Evolutionary conservation across 164 flowering plant genomes (phyloP), one percentile per base, ranked within the genome.

Genomic region (Brasenia schreberi): DNA sequence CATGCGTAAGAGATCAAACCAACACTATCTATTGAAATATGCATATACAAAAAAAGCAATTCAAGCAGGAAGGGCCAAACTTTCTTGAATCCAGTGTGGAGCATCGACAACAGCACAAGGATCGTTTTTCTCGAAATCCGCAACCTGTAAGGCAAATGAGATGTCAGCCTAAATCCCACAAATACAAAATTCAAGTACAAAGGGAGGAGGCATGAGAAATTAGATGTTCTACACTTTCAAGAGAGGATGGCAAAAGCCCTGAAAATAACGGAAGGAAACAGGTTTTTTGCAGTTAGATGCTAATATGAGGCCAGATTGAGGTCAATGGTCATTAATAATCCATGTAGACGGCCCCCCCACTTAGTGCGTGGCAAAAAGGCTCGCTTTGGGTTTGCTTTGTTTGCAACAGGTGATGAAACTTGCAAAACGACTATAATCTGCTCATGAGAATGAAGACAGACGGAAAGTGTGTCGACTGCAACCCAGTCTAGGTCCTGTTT

Each of bases 31-130:
- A 33, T 33, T 33, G 39, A 33, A 33, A 33, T 33, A 33, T 33
- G 4, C 39, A 33, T 4, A 33, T 4, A 33, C 39, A 33, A 33
- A 33, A 4, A 33, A 33, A 33, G 56, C 16, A 49, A 49, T 49
- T 84, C 69, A 85, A 39, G 84, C 86, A 64, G 96, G 91, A 75
- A 92, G 72, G n/a, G 96, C 98, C 74, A 83, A 92, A 79, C 98
- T 92, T 67, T 18, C 59, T 69, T 92, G 81, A 6, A 42, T 67
- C 95, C 93, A 92, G 18, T 83, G 82, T 16, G 90, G 84, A 75
- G 87, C 85, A 76, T 90, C 98, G 79, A 85, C 72, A 73, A 92
- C 93, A 1, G 70, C 43, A 73, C 96, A 92, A 42, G 76, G 69
- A 75, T 90, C 98, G 44, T 82, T 74, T 72, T 92, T 92, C 85